Conservation (phyloP, 2,329 filamentous ascomycete species). For the Cercospora brassicicola region DNA sequence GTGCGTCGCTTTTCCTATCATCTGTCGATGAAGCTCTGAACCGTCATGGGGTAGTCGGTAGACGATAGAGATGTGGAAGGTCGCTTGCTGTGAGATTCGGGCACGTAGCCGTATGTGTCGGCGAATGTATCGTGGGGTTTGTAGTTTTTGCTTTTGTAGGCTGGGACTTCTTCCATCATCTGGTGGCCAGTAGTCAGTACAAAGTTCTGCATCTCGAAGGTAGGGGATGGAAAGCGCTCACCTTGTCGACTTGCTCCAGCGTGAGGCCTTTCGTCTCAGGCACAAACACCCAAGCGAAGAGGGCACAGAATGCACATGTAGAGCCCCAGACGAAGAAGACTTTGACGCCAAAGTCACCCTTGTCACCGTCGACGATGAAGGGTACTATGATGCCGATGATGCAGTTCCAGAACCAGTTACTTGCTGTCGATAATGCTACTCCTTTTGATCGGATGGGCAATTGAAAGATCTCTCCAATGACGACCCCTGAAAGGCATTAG, state of each 20-base stretch:
- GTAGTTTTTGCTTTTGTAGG: conserved; percentile 42
- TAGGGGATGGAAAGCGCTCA: neutral
- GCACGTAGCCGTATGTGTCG: conserved; percentile 22
- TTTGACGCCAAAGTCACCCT: conserved; percentile 54
- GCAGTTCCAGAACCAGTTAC: conserved; percentile 56
- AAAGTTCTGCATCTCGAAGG: neutral
- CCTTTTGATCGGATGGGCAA: conserved; percentile 57
- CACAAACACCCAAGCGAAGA: conserved; percentile 43
- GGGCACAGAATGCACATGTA: conserved; percentile 36
- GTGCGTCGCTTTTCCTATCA: neutral
- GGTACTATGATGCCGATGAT: conserved; percentile 69
- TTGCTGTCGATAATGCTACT: conserved; percentile 81
- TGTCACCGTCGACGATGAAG: conserved; percentile 64
- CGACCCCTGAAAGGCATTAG: conserved; percentile 43
- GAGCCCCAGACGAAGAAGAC: conserved; percentile 52
- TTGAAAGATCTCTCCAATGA: conserved; percentile 84
- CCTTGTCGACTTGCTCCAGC: conserved; percentile 36
- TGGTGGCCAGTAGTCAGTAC: conserved; percentile 28
- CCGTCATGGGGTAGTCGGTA: conserved; percentile 8
- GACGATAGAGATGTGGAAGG: conserved; percentile 2
- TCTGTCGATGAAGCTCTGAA: conserved; percentile 25
- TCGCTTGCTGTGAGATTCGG: conserved; percentile 2
- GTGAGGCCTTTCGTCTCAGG: conserved; percentile 45
- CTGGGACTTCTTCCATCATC: conserved; percentile 51
- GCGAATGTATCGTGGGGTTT: conserved; percentile 36